Conservation (phyloP, 169 alveolate genomes). For the Perkinsus olseni region DNA sequence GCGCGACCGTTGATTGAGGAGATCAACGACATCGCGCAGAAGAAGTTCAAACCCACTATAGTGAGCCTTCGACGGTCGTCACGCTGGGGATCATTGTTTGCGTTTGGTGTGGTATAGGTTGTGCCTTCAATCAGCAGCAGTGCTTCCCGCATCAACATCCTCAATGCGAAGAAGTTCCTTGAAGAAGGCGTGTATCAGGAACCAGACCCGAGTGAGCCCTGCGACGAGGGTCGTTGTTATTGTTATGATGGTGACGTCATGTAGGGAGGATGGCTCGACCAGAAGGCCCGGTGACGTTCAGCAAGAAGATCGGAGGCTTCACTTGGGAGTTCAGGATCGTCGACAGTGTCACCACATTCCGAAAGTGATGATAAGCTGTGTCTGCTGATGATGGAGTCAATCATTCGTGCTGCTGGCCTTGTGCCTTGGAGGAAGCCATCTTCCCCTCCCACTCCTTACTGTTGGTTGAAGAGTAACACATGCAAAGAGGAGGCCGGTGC, state of each 20-base stretch:
- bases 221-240: too few relatives aligned
- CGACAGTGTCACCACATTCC: not conserved
- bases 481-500: too few relatives aligned
- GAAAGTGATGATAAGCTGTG: not conserved
- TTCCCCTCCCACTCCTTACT: too few relatives aligned
- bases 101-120: not conserved
- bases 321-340: not conserved
- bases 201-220: not conserved
- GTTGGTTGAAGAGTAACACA: too few relatives aligned
- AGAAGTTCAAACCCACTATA: not conserved
- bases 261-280: not conserved
- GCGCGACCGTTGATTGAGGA: not conserved
- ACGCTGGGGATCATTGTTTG: not conserved
- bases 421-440: too few relatives aligned
- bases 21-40: not conserved
- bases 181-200: not conserved
- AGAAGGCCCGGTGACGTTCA: not conserved
- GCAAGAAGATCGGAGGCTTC: not conserved
- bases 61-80: not conserved
- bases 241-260: not conserved
- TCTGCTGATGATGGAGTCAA: too few relatives aligned
- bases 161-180: not conserved
- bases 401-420: too few relatives aligned
- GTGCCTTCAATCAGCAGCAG: not conserved
- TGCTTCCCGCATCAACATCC: not conserved